These are phyloP conservation scores for Ramaria rubella DNA, from an alignment of 768 basidiomycete species.

Conservation along the genomic window DNA sequence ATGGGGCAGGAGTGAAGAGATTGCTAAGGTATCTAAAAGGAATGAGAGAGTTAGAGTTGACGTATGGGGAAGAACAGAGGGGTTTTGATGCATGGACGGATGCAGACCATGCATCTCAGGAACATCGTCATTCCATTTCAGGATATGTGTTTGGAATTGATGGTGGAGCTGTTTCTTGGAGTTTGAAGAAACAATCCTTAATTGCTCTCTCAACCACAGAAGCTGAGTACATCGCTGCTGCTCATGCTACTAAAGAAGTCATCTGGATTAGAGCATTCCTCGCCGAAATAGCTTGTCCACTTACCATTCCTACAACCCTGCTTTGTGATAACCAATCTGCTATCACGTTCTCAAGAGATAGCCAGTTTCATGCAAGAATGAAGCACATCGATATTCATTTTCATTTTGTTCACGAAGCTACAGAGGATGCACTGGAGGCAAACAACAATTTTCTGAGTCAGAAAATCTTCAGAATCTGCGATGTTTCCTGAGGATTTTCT, in stretches of 20 bases:
- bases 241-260: constrained; percentile 13
- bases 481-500: too few relatives aligned
- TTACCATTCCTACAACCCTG: too few relatives aligned
- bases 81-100: too few relatives aligned
- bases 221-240: constrained; percentile 21
- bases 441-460: too few relatives aligned
- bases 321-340: constrained; percentile 28
- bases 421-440: too few relatives aligned
- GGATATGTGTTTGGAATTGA: constrained; percentile 25
- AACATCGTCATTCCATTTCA: constrained; percentile 26
- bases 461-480: too few relatives aligned
- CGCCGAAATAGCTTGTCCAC: too few relatives aligned
- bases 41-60: constrained; percentile 22
- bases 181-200: too few relatives aligned
- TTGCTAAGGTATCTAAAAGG: constrained; percentile 37
- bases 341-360: constrained; percentile 26
- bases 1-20: constrained; percentile 28
- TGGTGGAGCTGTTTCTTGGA: constrained; percentile 21
- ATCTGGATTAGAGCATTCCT: constrained; percentile 9
- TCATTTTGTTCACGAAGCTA: constrained; percentile 29
- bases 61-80: constrained; percentile 17
- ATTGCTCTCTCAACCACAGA: too few relatives aligned
- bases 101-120: too few relatives aligned
- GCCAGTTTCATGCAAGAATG: too few relatives aligned
- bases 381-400: constrained; percentile 34